These are phyloP conservation scores for Naganishia friedmannii DNA, from an alignment of 768 basidiomycete genomes.

Conservation along the genomic window DNA sequence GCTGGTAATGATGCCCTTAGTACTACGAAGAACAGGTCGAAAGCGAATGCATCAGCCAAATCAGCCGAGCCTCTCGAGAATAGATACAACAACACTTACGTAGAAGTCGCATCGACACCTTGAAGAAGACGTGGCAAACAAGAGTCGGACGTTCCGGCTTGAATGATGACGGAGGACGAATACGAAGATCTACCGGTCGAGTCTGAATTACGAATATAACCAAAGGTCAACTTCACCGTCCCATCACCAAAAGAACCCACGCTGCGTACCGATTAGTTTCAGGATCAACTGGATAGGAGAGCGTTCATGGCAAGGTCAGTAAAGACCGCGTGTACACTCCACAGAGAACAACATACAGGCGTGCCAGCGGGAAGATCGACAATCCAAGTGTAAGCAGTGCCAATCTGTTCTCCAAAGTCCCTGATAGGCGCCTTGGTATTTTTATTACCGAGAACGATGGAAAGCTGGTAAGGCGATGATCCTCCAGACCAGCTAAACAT, in stretches of 20 bases:
- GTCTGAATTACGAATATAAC: neutral
- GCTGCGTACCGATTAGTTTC: neutral
- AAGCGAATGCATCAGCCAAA: too few species aligned
- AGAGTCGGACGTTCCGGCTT: too few species aligned
- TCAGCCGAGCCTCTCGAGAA: too few species aligned
- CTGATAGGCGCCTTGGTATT: neutral
- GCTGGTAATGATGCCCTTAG: too few species aligned
- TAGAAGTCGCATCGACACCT: too few species aligned
- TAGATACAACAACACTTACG: too few species aligned
- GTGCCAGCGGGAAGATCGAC: neutral
- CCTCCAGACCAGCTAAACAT: too few species aligned
- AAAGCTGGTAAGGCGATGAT: neutral
- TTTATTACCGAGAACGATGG: neutral
- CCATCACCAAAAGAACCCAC: too few species aligned
- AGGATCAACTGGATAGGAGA: neutral
- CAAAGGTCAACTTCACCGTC: neutral
- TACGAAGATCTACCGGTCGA: neutral
- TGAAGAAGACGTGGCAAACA: too few species aligned
- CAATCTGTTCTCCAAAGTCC: neutral
- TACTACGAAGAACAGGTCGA: too few species aligned
- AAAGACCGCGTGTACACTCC: neutral
- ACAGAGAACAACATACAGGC: neutral
- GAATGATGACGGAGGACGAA: too few species aligned
- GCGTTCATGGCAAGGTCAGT: neutral
- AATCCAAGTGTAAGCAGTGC: neutral